Base-by-base conservation (phyloP, 768 basidiomycete genomes). In the Ramaria rubella region DNA sequence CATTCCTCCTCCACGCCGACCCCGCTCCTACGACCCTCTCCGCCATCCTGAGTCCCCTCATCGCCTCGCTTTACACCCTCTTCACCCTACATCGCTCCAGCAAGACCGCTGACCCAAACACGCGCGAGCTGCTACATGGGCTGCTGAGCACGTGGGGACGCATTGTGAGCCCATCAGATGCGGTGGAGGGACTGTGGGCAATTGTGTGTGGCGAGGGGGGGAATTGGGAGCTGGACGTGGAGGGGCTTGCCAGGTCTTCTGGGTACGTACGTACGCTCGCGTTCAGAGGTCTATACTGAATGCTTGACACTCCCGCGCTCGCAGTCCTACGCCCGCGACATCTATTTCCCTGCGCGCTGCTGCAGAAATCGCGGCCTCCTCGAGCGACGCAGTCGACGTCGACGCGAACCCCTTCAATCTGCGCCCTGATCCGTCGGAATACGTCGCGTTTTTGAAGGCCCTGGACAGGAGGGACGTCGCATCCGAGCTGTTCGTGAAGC, bases 61-160 rank as follows among this genome's bases (percentile, higher is more conserved):
- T 87, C 0, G 70, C 85, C 0, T 69, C 79, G 1, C 68, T 95
- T 6, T 92, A 91, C 67, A 75, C 82, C 1, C 71, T 94, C 1
- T 69, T 78, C 3, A 76, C 74, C 57, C 72, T 81, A 57, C 64
- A 92, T 8, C 77, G 82, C 27, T 69, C 66, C 23, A 67, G 69
- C 27, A 85, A 79, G 62, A 76, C 82, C 2, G 75, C 83, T 4
- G 87, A 92, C 65, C 86, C 89, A 0, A 68, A 73, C 1, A 62
- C 87, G 11, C 82, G 75, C 59, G 82, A 84, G 62, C 75, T 77
- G 2, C 70, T 89, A 2, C 74, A 70, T 19, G 82, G 81, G 8
- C 64, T 92, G 14, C 68, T 94, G 21, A 66, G 75, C 4, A 85
- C 86, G 0, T 95, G 91, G 92, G 90, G 82, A 0, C 80, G 86